Conservation (phyloP, 768 basidiomycete genomes). For the Agaricus blazei region DNA sequence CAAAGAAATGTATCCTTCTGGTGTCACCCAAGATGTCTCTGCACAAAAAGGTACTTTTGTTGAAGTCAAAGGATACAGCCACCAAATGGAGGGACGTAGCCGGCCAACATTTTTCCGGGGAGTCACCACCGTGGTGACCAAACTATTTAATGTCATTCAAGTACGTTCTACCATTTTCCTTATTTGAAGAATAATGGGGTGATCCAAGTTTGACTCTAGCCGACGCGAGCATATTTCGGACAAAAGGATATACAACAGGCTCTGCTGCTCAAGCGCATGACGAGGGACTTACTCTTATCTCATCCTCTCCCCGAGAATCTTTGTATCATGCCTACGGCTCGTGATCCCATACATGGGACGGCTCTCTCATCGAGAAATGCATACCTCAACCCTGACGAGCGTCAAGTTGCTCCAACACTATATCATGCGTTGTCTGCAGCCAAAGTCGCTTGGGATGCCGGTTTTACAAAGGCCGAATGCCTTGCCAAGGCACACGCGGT, state of each 20-base stretch:
- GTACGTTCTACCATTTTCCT: slow-evolving; percentile 33
- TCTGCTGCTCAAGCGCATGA: slow-evolving; percentile 73
- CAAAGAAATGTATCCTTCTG: slow-evolving; percentile 89
- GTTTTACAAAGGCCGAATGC: slow-evolving; percentile 45
- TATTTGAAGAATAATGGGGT: too few species aligned
- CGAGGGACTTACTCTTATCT: slow-evolving; percentile 73
- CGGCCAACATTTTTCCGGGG: slow-evolving; percentile 93
- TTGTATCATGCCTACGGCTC: slow-evolving; percentile 85
- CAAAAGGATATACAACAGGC: slow-evolving; percentile 99
- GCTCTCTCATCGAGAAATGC: slow-evolving; percentile 91
- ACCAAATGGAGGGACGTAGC: slow-evolving; percentile 88
- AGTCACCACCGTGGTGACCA: slow-evolving; percentile 91
- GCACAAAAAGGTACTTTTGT: slow-evolving; percentile 86
- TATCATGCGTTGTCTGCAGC: slow-evolving; percentile 63
- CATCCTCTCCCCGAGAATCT: slow-evolving; percentile 69
- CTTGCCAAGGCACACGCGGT: slow-evolving; percentile 37
- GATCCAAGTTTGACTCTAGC: slow-evolving; percentile 40
- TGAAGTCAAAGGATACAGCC: slow-evolving; percentile 85
- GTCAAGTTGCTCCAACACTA: slow-evolving; percentile 62
- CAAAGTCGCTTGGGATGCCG: slow-evolving; percentile 46
- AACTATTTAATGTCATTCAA: slow-evolving; percentile 90
- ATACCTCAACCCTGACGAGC: slow-evolving; percentile 66
- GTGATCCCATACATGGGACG: slow-evolving; percentile 58
- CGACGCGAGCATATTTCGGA: slow-evolving; percentile 90
- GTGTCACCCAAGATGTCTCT: slow-evolving; percentile 70